Evolutionary conservation across 2,329 filamentous ascomycete species (phyloP), one percentile per base, ranked within the genome.

Genomic region (Orbilia javanica): DNA sequence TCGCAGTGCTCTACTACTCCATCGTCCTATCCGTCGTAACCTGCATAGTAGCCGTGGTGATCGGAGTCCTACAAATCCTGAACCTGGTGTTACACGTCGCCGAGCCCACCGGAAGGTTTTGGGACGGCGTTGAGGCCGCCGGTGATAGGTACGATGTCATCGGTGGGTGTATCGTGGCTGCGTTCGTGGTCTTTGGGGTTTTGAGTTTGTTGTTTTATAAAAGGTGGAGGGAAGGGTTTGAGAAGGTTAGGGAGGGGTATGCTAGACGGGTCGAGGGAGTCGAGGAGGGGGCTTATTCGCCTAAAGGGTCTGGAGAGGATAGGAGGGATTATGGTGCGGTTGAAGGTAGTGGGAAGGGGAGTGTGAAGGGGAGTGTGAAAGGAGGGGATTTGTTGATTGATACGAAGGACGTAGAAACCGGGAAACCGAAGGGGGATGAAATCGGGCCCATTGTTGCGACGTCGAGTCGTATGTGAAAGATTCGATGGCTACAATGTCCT

Each of bases 1-100:
- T 98, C n/a, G 94, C 94, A 0, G 94, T 97, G 55, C 85, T 97
- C 0, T 98, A 98, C 85, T 98, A 97, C 85, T 96, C 93, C 11
- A 92, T 95, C 80, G 92, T 97, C 0, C 87, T 97, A 29, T 97
- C 93, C 0, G 89, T 88, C 2, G 89, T 97, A 64, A 97, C 94
- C 0, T 92, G 97, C 25, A 85, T 92, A 3, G 93, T 97, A 0
- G 93, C 94, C 0, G 88, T 93, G 1, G 91, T 96, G 29, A 97
- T 98, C 81, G 95, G 95, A 22, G 86, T 92, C 15, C 88, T 98
- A 25, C 96, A 99, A 83, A 85, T 97, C 0, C 86, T 98, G 10
- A 93, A 90, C 1, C 86, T 98, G 8, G 87, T 93, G 1, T 86
- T 93, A 67, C 93, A 94, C 81, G 90, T 95, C 0, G 91, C 92